These are phyloP conservation scores for Ascoidea asiatica DNA, from an alignment of 805 yeast species.

Conservation along the genomic window DNA sequence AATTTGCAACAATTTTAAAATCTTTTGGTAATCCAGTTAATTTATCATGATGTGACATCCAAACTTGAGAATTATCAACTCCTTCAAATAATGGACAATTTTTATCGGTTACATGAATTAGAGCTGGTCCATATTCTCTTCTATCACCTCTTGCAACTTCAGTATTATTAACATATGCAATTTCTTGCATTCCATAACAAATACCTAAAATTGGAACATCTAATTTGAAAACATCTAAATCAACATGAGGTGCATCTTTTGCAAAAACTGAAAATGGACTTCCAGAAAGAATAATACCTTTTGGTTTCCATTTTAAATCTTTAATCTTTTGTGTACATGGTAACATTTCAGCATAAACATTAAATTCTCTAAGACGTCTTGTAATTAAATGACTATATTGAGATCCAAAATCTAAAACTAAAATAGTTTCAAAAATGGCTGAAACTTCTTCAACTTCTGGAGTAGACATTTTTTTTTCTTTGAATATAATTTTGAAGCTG, in stretches of 20 bases:
- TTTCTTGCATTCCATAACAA: conserved; percentile 98
- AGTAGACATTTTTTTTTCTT: too few relatives aligned
- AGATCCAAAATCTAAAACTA: conserved; percentile 96
- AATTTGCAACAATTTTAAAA: conserved; percentile 77
- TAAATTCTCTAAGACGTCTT: conserved; percentile 94
- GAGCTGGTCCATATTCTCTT: conserved; percentile 97
- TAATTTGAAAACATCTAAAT: conserved; percentile 81
- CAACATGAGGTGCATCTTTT: conserved; percentile 94
- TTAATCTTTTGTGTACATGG: conserved; percentile 97
- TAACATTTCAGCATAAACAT: conserved; percentile 97
- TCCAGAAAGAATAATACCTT: conserved; percentile 92
- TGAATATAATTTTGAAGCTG: too few relatives aligned
- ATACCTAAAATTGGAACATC: conserved; percentile 93
- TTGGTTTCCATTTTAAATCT: conserved; percentile 88
- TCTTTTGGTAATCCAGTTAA: conserved; percentile 81
- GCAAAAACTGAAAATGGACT: conserved; percentile 97
- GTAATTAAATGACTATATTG: conserved; percentile 96
- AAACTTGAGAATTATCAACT: conserved; percentile 88
- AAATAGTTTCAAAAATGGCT: conserved; percentile 86
- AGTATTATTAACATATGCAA: conserved; percentile 95
- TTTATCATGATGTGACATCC: conserved; percentile 99
- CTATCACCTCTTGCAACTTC: conserved; percentile 88
- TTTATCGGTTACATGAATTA: conserved; percentile 59
- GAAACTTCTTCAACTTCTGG: conserved; percentile 40
- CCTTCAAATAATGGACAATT: conserved; percentile 67